Conservation (phyloP, 2,329 filamentous ascomycete genomes). For the Colletotrichum phormii region DNA sequence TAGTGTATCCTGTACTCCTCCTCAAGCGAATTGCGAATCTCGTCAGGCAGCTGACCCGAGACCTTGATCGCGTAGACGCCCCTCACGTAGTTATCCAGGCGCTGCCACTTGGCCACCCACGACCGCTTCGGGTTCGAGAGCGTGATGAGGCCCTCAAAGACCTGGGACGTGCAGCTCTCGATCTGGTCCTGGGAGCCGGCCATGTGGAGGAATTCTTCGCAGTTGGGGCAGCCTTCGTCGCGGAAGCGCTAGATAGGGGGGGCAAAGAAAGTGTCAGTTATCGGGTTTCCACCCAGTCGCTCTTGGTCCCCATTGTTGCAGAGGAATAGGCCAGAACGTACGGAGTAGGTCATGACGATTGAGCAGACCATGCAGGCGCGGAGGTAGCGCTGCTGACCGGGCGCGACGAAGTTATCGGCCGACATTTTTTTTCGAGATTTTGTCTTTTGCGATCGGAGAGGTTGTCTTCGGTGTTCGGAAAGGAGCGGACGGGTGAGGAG, state of each 20-base stretch:
- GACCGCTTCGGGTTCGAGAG: conserved; percentile 84
- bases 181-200: conserved; percentile 83
- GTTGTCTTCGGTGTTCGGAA: neutral
- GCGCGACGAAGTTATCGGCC: conserved; percentile 73
- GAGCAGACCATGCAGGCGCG: conserved; percentile 99
- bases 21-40: conserved; percentile 70
- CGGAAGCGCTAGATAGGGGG: conserved; percentile 76
- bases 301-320: neutral
- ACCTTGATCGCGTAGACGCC: conserved; percentile 97
- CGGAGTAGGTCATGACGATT: conserved; percentile 85
- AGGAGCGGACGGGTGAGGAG: neutral
- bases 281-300: too few species aligned
- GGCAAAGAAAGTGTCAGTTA: too few species aligned
- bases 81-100: conserved; percentile 86
- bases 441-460: neutral
- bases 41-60: conserved; percentile 80
- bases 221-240: conserved; percentile 93
- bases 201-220: conserved; percentile 91
- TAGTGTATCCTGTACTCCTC: conserved; percentile 74
- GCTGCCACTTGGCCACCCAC: conserved; percentile 98
- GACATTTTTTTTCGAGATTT: conserved; percentile 48
- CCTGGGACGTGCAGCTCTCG: conserved; percentile 92
- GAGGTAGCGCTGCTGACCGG: conserved; percentile 83
- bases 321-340: conserved; percentile 53
- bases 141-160: conserved; percentile 93